A percentile compares a stretch with the other conserved stretches of the same genome.
These are phyloP conservation scores for Didymella segeticola DNA, from an alignment of 2,329 filamentous ascomycete genomes.

Conservation along the genomic window DNA sequence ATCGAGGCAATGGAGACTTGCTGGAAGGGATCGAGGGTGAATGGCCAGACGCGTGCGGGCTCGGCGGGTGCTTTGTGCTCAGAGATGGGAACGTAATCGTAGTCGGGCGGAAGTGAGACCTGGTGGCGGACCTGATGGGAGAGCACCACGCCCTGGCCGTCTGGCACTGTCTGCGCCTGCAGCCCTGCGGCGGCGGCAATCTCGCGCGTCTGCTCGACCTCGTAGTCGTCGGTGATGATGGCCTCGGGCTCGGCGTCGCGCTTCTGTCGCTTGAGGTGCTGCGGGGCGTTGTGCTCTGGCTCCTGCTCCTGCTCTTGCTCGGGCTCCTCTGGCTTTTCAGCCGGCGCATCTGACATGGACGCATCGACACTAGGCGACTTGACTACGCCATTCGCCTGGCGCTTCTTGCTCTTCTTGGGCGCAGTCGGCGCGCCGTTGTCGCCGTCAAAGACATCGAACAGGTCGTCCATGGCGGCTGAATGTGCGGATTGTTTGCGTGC, in stretches of 20 bases:
- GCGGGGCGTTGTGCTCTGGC: slow-evolving; percentile 43
- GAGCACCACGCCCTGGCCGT: slow-evolving; percentile 76
- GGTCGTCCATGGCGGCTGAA: slow-evolving; percentile 48
- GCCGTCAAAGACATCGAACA: slow-evolving; percentile 55
- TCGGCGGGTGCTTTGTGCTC: slow-evolving; percentile 89
- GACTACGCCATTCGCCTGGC: slow-evolving; percentile 80
- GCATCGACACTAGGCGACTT: slow-evolving; percentile 61
- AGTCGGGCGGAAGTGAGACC: slow-evolving; percentile 91
- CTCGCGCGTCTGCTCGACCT: slow-evolving; percentile 93
- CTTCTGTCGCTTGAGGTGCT: slow-evolving; percentile 67
- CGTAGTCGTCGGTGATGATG: slow-evolving; percentile 89
- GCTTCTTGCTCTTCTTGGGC: slow-evolving; percentile 74
- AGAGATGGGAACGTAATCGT: slow-evolving; percentile 93
- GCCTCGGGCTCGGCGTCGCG: slow-evolving; percentile 72
- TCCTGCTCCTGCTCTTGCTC: slow-evolving; percentile 48
- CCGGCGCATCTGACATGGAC: slow-evolving; percentile 53
- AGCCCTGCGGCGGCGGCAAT: slow-evolving; percentile 79
- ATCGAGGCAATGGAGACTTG: slow-evolving; percentile 94
- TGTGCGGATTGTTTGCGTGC: background rate
- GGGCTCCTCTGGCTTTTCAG: slow-evolving; percentile 5
- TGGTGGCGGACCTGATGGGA: slow-evolving; percentile 99
- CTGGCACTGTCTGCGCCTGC: slow-evolving; percentile 66
- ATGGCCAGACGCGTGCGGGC: slow-evolving; percentile 83
- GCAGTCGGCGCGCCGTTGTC: slow-evolving; percentile 28
- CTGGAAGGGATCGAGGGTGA: slow-evolving; percentile 97